Percentiles rank a stretch among this genome's conserved stretches.
Conservation (phyloP, 306 rosid genomes). For the Cucumis melo region DNA sequence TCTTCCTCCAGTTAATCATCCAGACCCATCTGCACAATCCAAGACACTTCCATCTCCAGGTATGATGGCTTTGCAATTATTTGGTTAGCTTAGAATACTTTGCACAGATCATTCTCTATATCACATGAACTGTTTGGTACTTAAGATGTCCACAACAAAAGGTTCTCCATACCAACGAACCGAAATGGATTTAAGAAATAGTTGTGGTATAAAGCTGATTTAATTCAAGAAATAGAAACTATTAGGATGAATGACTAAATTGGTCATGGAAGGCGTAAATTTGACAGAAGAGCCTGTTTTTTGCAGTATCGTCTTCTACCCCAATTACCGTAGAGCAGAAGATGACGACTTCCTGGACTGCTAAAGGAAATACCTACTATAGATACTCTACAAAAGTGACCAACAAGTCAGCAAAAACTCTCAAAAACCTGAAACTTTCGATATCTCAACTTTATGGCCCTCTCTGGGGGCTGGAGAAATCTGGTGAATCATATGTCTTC, state of each 20-base stretch:
- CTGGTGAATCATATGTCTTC: conserved; percentile 49
- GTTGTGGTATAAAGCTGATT: not conserved
- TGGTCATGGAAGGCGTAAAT: not conserved
- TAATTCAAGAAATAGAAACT: not conserved
- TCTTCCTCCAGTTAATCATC: conserved; percentile 37
- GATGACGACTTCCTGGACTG: conserved; percentile 60
- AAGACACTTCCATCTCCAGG: conserved; percentile 65
- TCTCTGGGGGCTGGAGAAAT: conserved; percentile 74
- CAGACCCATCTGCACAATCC: conserved; percentile 28
- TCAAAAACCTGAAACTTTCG: conserved; percentile 45
- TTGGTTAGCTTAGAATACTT: not conserved
- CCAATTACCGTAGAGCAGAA: conserved; percentile 56
- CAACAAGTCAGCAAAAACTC: conserved; percentile 59
- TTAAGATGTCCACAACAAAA: not conserved
- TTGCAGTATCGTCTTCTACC: conserved; percentile 47
- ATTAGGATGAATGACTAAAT: not conserved
- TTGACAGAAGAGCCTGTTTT: conserved; percentile 13
- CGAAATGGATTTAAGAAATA: not conserved
- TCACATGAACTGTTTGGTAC: not conserved
- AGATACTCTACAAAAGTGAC: conserved; percentile 75
- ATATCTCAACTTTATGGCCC: conserved; percentile 81
- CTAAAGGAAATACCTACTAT: conserved; percentile 55
- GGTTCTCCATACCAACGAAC: not conserved
- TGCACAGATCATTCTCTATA: not conserved
- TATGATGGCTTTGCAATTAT: conserved; percentile 11